These are phyloP conservation scores for Phytophthora chlamydospora DNA, from an alignment of 352 stramenopile species.

Conservation along the genomic window DNA sequence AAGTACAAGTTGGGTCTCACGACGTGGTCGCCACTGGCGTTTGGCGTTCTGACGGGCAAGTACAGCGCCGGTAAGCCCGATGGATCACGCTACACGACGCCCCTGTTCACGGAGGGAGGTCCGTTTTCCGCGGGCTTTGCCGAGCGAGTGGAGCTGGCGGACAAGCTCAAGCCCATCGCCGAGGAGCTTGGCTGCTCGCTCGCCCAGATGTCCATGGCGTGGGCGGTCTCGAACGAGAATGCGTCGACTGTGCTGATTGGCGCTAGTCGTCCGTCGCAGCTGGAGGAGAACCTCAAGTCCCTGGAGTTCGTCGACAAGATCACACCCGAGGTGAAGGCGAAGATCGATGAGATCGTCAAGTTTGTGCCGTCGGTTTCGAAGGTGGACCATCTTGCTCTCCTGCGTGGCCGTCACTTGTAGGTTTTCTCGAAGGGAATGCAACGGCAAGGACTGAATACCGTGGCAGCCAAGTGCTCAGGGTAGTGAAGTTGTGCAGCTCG, in stretches of 20 bases:
- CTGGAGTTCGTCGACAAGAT: too few relatives aligned
- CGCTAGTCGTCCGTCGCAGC: conserved; percentile 33
- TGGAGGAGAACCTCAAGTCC: too few relatives aligned
- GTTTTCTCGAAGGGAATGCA: not conserved
- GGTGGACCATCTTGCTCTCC: conserved; percentile 8
- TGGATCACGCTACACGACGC: conserved; percentile 29
- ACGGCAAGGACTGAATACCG: too few relatives aligned
- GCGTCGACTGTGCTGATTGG: conserved; percentile 59
- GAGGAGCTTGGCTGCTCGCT: conserved; percentile 41
- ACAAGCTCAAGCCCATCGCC: conserved; percentile 41
- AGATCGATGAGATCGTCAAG: conserved; percentile 4
- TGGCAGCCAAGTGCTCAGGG: not conserved
- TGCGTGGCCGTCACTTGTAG: not conserved
- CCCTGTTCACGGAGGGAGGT: not conserved
- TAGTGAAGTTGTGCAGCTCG: not conserved
- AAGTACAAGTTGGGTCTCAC: too few relatives aligned
- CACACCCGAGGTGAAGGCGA: too few relatives aligned
- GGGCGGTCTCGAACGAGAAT: conserved; percentile 51
- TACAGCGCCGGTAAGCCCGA: conserved; percentile 46
- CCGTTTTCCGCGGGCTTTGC: not conserved
- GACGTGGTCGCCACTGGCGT: conserved; percentile 4
- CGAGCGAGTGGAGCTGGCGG: conserved; percentile 4
- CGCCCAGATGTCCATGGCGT: conserved; percentile 32
- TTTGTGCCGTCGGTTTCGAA: too few relatives aligned
- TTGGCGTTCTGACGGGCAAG: conserved; percentile 63